Conservation (phyloP, 73 alveolate species). For the Tetrahymena elliotti region DNA sequence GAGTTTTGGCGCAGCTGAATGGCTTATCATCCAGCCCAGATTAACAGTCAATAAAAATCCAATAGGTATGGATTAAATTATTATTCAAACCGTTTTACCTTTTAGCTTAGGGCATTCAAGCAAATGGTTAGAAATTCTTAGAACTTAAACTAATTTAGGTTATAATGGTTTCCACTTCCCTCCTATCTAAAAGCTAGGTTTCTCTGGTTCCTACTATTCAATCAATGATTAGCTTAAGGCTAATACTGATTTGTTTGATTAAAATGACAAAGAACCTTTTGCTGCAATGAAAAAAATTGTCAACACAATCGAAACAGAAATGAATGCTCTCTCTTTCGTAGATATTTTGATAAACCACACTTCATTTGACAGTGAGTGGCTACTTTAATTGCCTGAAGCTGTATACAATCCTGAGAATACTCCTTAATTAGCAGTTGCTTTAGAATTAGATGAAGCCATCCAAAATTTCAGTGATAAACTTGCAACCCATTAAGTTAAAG, state of each 20-base stretch:
- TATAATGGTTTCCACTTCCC: constrained; percentile 75
- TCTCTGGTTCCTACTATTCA: constrained; percentile 62
- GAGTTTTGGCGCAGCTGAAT: background rate
- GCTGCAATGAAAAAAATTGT: constrained; percentile 44
- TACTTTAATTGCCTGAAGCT: constrained; percentile 70
- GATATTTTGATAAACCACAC: constrained; percentile 94
- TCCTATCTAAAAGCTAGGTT: constrained; percentile 70
- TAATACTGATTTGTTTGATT: constrained; percentile 59
- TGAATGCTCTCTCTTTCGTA: constrained; percentile 41
- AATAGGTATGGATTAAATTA: background rate
- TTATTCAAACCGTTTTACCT: constrained; percentile 64
- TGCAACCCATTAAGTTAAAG: constrained; percentile 52
- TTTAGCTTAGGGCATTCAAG: constrained; percentile 66
- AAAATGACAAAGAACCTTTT: constrained; percentile 1
- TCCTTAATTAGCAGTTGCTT: constrained; percentile 81
- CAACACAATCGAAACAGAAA: constrained; percentile 38
- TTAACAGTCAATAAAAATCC: background rate
- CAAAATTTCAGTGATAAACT: constrained; percentile 62
- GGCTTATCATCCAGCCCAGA: background rate
- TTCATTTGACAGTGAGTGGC: constrained; percentile 77
- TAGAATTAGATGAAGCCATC: constrained; percentile 70
- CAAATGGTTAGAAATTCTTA: constrained; percentile 46
- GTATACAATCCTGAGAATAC: constrained; percentile 80
- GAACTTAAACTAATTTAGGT: constrained; percentile 51
- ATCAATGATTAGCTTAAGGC: constrained; percentile 59